Percentiles rank a stretch among this genome's conserved stretches.
Conservation (phyloP, 2,329 filamentous ascomycete genomes). For the Colletotrichum caudatum region DNA sequence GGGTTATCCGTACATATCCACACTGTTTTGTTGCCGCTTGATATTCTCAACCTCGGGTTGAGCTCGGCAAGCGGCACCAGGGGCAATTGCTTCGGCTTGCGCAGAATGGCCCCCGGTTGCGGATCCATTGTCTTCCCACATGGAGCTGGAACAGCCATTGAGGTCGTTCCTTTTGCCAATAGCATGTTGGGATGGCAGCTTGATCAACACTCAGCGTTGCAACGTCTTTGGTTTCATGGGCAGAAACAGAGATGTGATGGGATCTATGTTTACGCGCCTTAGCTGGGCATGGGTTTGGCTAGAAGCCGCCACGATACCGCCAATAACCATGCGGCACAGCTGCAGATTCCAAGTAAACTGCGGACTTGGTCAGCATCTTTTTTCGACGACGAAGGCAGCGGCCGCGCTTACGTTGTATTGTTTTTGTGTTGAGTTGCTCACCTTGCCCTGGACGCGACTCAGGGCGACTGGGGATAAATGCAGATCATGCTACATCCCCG, state of each 20-base stretch:
- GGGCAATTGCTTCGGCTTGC: conserved; percentile 1
- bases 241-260: conserved; percentile 11
- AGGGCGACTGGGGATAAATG: conserved; percentile 19
- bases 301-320: background rate
- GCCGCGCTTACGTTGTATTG: background rate
- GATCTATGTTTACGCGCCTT: conserved; percentile 15
- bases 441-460: background rate
- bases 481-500: conserved; percentile 12
- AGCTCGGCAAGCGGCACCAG: conserved; percentile 10
- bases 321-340: background rate
- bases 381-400: background rate
- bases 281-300: background rate
- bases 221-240: conserved; percentile 15
- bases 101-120: conserved; percentile 16
- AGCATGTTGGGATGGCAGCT: conserved; percentile 23
- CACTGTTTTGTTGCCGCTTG: conserved; percentile 11
- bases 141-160: conserved; percentile 9
- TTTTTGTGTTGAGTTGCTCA: background rate
- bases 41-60: conserved; percentile 22
- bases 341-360: background rate
- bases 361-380: background rate
- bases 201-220: conserved; percentile 14
- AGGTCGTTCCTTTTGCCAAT: conserved; percentile 13
- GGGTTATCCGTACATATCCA: conserved; percentile 29
- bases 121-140: conserved; percentile 15